Percentiles rank a stretch among this genome's conserved stretches.
These are phyloP conservation scores for Mortierella sp. DNA, from an alignment of 371 early-diverging fungal species.

Conservation along the genomic window DNA sequence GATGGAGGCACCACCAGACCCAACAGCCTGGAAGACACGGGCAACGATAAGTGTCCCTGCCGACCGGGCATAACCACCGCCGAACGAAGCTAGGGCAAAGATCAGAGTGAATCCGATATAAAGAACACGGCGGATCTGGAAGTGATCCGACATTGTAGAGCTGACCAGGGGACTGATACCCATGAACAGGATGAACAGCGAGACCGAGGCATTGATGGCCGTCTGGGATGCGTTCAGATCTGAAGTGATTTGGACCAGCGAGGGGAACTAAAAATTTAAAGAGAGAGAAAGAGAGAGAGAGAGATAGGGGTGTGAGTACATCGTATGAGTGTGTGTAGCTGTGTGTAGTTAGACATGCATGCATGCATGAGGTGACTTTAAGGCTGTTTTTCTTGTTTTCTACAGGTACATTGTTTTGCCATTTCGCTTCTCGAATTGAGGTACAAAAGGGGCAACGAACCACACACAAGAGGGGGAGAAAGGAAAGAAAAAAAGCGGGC, in stretches of 20 bases:
- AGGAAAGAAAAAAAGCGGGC: not conserved
- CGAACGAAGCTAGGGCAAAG: slow-evolving; percentile 71
- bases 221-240: slow-evolving; percentile 65
- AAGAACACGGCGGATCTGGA: slow-evolving; percentile 72
- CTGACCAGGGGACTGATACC: slow-evolving; percentile 76
- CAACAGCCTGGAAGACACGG: slow-evolving; percentile 77
- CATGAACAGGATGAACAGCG: slow-evolving; percentile 68
- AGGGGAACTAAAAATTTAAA: slow-evolving; percentile 60
- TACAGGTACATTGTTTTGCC: slow-evolving; percentile 1
- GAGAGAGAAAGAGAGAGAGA: not conserved
- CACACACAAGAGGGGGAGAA: not conserved
- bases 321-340: not conserved
- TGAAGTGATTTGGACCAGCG: slow-evolving; percentile 61
- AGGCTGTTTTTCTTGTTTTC: not conserved
- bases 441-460: not conserved
- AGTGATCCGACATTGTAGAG: slow-evolving; percentile 77
- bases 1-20: slow-evolving; percentile 78
- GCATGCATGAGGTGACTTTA: not conserved
- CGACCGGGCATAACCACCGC: slow-evolving; percentile 71
- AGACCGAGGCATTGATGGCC: slow-evolving; percentile 67
- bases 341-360: not conserved
- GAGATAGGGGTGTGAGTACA: not conserved
- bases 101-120: slow-evolving; percentile 71
- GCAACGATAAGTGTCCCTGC: slow-evolving; percentile 70
- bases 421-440: not conserved